Evolutionary conservation across 768 basidiomycete genomes (phyloP).

Genomic region (Butyriboletus loyo): DNA sequence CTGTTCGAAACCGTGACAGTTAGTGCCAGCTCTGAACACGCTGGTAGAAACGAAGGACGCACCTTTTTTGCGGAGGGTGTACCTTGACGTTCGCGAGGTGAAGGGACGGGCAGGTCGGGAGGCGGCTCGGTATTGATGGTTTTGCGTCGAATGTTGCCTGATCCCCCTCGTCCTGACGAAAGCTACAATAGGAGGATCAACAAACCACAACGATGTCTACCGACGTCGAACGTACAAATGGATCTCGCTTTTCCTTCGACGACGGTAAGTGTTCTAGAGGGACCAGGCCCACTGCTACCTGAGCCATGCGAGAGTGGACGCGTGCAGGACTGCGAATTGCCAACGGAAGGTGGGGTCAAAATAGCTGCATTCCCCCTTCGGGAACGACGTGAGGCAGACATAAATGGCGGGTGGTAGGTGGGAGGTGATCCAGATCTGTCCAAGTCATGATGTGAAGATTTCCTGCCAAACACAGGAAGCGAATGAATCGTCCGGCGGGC

Average conservation of each 20-base stretch:
- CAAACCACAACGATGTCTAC: background rate
- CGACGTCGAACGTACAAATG: constrained; percentile 16
- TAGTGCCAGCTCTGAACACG: background rate
- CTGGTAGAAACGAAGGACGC: background rate
- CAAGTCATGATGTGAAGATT: background rate
- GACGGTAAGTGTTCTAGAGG: background rate
- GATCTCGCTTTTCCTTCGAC: background rate
- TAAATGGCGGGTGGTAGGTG: constrained; percentile 15
- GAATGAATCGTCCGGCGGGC: background rate
- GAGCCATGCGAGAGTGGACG: constrained; percentile 9
- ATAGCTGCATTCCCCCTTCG: background rate
- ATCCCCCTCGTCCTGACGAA: constrained; percentile 24
- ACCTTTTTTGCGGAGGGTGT: background rate
- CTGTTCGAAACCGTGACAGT: background rate
- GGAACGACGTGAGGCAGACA: background rate
- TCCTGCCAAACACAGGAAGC: background rate
- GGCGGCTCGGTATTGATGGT: background rate
- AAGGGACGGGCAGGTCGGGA: background rate
- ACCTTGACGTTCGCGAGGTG: background rate
- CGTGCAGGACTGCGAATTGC: background rate
- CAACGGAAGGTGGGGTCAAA: background rate
- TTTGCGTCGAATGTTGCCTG: constrained; percentile 16
- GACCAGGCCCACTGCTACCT: background rate
- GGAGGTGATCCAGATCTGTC: constrained; percentile 5
- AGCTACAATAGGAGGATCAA: constrained; percentile 6